These are phyloP conservation scores for Tolypocladium amazonense DNA, from an alignment of 2,329 filamentous ascomycete species.

Conservation along the genomic window DNA sequence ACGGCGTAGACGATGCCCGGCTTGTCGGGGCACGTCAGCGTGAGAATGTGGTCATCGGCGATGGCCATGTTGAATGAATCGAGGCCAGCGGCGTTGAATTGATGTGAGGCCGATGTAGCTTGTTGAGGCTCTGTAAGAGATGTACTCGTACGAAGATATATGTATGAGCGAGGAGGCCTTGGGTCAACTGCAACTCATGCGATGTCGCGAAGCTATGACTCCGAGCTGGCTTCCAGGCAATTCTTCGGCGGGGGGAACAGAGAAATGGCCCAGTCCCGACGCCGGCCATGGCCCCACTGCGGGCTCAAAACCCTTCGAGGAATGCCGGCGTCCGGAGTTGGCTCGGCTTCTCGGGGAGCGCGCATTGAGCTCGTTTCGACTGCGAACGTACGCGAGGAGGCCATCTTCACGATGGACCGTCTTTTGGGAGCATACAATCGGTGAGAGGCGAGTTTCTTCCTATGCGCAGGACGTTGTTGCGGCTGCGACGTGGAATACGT, in stretches of 20 bases:
- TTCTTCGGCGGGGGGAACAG: background rate
- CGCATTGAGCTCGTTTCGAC: background rate
- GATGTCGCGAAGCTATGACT: background rate
- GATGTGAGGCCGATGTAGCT: background rate
- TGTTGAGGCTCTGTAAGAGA: background rate
- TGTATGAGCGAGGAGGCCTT: background rate
- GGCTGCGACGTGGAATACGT: background rate
- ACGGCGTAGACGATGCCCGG: conserved; percentile 78
- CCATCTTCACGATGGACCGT: background rate
- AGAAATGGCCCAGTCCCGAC: background rate
- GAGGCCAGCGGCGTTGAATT: too few relatives aligned
- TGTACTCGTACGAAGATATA: background rate
- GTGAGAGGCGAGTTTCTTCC: background rate
- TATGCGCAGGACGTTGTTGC: background rate
- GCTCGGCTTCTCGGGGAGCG: background rate
- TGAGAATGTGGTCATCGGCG: conserved; percentile 58
- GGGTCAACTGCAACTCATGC: background rate
- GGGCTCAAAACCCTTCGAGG: background rate
- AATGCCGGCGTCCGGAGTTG: background rate
- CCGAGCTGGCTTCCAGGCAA: background rate
- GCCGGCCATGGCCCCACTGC: background rate
- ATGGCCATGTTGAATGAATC: conserved; percentile 13
- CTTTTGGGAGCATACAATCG: background rate
- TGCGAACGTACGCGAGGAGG: background rate
- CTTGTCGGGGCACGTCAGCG: conserved; percentile 75